A percentile compares a stretch with the other conserved stretches of the same genome.
These are phyloP conservation scores for Phytophthora boehmeriae DNA, from an alignment of 352 stramenopile genomes.

Conservation along the genomic window DNA sequence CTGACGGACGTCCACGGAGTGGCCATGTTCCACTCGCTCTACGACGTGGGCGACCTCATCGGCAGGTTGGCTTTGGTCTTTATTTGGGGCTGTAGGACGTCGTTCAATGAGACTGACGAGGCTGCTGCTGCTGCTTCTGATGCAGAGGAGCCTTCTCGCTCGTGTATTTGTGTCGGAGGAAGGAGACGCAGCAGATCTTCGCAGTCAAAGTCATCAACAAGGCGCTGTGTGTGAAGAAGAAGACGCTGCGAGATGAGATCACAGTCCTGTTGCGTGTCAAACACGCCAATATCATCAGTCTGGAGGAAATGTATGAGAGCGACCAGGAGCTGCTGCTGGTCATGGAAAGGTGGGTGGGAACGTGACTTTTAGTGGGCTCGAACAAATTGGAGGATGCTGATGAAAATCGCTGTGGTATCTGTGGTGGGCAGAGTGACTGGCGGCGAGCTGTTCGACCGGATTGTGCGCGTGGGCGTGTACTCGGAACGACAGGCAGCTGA, in stretches of 20 bases:
- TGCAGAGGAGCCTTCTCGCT: conserved; percentile 80
- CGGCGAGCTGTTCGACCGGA: conserved; percentile 85
- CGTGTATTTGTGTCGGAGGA: conserved; percentile 84
- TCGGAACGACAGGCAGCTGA: conserved; percentile 80
- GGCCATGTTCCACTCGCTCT: conserved; percentile 90
- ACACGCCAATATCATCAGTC: conserved; percentile 88
- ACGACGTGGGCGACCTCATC: conserved; percentile 88
- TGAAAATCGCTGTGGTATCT: conserved; percentile 2
- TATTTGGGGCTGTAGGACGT: no score
- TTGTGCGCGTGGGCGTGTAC: conserved; percentile 83
- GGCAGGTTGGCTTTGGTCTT: conserved; percentile 47
- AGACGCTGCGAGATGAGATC: conserved; percentile 87
- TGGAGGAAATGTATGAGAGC: conserved; percentile 87
- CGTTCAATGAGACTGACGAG: neutral
- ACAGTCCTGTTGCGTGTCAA: conserved; percentile 85
- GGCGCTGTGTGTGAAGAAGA: conserved; percentile 86
- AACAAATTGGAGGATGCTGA: neutral
- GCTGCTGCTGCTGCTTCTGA: conserved; percentile 1
- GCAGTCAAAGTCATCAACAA: conserved; percentile 92
- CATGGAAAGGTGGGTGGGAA: conserved; percentile 74
- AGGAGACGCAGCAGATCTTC: conserved; percentile 83
- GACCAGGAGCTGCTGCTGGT: conserved; percentile 88
- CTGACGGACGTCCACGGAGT: conserved; percentile 81
- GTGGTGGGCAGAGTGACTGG: conserved; percentile 67
- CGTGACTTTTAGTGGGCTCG: neutral